Percentiles rank a stretch among this genome's conserved stretches.
Conservation (phyloP, 1,284 basidiomycete species). For the Xanthoconium separans region DNA sequence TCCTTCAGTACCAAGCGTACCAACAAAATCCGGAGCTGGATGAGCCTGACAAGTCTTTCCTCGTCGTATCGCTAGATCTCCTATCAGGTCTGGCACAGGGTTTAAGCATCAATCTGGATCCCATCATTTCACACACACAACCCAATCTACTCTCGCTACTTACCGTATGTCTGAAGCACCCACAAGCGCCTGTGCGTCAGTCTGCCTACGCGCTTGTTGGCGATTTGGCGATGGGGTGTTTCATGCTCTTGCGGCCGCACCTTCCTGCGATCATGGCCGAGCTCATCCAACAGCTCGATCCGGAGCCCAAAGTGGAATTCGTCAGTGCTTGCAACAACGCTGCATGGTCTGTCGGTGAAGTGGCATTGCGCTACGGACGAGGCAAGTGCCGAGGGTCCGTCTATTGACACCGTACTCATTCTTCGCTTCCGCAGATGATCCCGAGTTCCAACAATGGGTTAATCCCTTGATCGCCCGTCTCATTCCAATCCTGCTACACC, state of each 20-base stretch:
- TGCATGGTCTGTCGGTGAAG: slow-evolving; percentile 99
- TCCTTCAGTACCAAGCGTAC: slow-evolving; percentile 80
- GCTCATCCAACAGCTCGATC: slow-evolving; percentile 87
- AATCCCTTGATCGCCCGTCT: slow-evolving; percentile 84
- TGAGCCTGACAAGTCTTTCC: slow-evolving; percentile 93
- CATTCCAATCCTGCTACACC: slow-evolving; percentile 89
- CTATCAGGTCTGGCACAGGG: slow-evolving; percentile 96
- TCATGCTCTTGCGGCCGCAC: slow-evolving; percentile 79
- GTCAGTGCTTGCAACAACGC: slow-evolving; percentile 99
- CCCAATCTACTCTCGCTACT: slow-evolving; percentile 81
- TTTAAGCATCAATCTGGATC: slow-evolving; percentile 75
- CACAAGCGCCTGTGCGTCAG: slow-evolving; percentile 93
- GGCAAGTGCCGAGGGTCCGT: slow-evolving; percentile 40
- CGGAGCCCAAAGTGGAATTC: slow-evolving; percentile 88
- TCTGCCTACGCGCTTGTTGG: slow-evolving; percentile 97
- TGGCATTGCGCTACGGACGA: slow-evolving; percentile 83
- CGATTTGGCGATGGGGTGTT: slow-evolving; percentile 97
- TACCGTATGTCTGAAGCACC: slow-evolving; percentile 88
- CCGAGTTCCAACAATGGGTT: slow-evolving; percentile 88
- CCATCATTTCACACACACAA: slow-evolving; percentile 64
- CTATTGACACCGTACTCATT: neutral
- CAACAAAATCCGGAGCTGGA: slow-evolving; percentile 86
- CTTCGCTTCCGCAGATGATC: slow-evolving; percentile 51
- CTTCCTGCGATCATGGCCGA: slow-evolving; percentile 90
- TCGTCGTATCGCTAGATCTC: slow-evolving; percentile 95